Base-by-base conservation (phyloP, 2,329 filamentous ascomycete species). In the Thermoascus crustaceus region DNA sequence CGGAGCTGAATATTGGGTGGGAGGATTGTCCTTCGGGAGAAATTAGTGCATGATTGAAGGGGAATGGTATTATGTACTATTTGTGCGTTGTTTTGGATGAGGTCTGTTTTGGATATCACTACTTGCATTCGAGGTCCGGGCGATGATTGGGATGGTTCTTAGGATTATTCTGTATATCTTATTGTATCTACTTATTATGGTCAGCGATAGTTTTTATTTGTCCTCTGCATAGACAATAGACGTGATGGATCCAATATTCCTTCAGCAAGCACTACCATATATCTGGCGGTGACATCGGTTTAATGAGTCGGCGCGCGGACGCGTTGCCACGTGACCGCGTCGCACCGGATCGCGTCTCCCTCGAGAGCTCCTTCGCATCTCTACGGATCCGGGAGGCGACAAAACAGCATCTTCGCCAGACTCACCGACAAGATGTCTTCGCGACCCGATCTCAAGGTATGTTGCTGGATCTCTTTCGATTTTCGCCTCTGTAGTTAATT, bases 371-470 rank as follows among this genome's bases (percentile, higher is more conserved):
- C n/a, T n/a, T n/a, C n/a, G n/a, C n/a, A n/a, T n/a, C n/a, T n/a
- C n/a, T n/a, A n/a, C n/a, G n/a, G n/a, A n/a, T n/a, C n/a, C n/a
- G n/a, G n/a, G n/a, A n/a, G 16, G 26, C 5, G 5, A 17, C 7
- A 16, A 7, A 16, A 17, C 32, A 33, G 31, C 33, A 32, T 30
- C 22, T 18, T 30, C 30, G 38, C 30, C 39, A 39, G 38, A 32
- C 36, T 32, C 27, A 40, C 39, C 42, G 39, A 38, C 45, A 72
- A 42, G 29, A 85, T 85, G 80, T 78, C 78, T 58, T 82, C 80
- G 34, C 68, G 80, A 53, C 80, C 80, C 38, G 80, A 85, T 55
- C 60, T 85, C 33, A 84, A 82, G 74, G 80, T 81, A 59, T 22
- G 37, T 32, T n/a, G n/a, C n/a, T n/a, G 40, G 25, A 20, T 35